phyloP scores from a whole-genome alignment of 1,284 basidiomycete species.

The Austropuccinia psidii region DNA sequence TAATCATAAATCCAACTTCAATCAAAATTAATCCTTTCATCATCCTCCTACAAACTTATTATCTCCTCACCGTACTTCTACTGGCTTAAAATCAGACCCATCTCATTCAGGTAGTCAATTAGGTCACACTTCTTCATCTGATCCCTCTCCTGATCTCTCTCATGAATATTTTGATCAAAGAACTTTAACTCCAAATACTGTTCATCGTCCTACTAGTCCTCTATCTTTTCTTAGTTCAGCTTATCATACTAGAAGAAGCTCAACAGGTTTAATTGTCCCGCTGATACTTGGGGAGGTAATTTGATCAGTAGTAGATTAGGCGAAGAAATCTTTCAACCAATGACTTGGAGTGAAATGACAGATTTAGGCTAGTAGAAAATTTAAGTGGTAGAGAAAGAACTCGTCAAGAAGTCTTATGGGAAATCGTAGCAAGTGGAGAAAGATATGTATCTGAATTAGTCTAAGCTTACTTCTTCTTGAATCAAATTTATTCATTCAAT shows the following conservation, averaged over 20 bases:
- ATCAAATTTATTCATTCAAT: background rate
- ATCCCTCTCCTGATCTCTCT: constrained; percentile 17
- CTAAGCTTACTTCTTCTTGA: constrained; percentile 1
- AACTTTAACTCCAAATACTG: background rate
- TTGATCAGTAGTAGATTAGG: constrained; percentile 33
- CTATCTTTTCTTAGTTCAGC: constrained; percentile 16
- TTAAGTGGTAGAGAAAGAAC: constrained; percentile 86
- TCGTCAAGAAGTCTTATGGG: constrained; percentile 87
- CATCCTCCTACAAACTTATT: constrained; percentile 27
- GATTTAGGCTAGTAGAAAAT: constrained; percentile 91
- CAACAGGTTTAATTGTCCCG: constrained; percentile 20
- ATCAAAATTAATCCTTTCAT: constrained; percentile 19
- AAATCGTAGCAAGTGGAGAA: constrained; percentile 95
- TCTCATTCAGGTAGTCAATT: constrained; percentile 22
- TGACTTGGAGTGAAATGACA: constrained; percentile 91
- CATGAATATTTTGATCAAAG: constrained; percentile 6
- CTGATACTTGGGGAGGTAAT: constrained; percentile 35
- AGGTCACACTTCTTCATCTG: constrained; percentile 4
- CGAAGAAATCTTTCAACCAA: constrained; percentile 59
- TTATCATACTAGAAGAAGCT: background rate
- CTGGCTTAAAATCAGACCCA: constrained; percentile 2
- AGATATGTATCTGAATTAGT: constrained; percentile 55
- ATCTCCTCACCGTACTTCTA: constrained; percentile 12
- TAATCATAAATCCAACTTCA: too few relatives aligned
- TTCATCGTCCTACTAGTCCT: constrained; percentile 9